phyloP scores from a whole-genome alignment of 352 stramenopile species.

The Paralagenidium karlingii region DNA sequence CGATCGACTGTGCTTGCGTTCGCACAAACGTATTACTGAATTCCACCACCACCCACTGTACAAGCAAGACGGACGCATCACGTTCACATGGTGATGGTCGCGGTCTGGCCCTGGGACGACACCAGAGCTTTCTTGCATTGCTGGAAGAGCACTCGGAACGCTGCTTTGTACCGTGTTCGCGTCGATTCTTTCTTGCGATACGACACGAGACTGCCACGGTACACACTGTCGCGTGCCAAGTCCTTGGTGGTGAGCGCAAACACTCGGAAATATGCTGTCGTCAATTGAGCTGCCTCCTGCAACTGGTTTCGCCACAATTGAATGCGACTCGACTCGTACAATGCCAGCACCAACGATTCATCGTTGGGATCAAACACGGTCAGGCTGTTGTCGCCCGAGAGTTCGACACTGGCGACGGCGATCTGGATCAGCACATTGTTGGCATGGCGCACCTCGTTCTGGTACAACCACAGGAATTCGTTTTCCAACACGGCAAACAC shows the following conservation, averaged over 20 bases:
- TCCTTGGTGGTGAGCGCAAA: constrained; percentile 34
- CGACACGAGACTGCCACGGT: constrained; percentile 54
- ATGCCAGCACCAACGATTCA: constrained; percentile 59
- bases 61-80: no score
- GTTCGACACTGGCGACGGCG: constrained; percentile 50
- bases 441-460: constrained; percentile 32
- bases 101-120: no score
- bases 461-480: constrained; percentile 75
- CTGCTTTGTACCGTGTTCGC: no score
- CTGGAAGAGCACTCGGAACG: no score
- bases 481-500: constrained; percentile 68
- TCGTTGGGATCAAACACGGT: constrained; percentile 63
- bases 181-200: constrained; percentile 30
- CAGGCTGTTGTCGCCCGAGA: constrained; percentile 46
- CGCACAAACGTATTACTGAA: no score
- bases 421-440: constrained; percentile 62
- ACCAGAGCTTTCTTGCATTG: no score
- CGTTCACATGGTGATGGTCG: no score
- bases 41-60: no score
- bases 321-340: constrained; percentile 41
- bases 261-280: constrained; percentile 51
- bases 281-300: constrained; percentile 43
- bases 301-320: constrained; percentile 32
- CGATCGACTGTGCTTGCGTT: no score
- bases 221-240: constrained; percentile 42